Evolutionary conservation across 345 rosid genomes (phyloP).

Genomic region (Noccaea caerulescens): DNA sequence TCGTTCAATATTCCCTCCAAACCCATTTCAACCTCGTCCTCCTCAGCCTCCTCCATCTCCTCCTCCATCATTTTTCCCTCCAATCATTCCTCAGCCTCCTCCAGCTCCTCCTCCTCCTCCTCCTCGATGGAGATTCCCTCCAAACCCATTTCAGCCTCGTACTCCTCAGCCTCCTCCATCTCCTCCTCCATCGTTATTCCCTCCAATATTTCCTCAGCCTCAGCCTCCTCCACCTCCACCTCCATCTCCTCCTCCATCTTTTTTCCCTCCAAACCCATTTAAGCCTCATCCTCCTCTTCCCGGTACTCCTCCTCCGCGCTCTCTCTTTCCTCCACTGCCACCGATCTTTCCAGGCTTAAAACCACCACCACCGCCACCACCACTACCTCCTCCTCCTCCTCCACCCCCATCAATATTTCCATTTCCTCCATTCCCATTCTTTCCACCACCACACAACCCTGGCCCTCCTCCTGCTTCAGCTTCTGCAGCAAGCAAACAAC

Average conservation of each 20-base stretch:
- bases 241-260: conserved; percentile 28
- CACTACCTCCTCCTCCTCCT: conserved; percentile 38
- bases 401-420: conserved; percentile 45
- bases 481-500: conserved; percentile 29
- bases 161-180: conserved; percentile 29
- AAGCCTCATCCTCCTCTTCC: conserved; percentile 38
- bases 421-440: conserved; percentile 50
- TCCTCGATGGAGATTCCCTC: conserved; percentile 32
- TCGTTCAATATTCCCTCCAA: conserved; percentile 35
- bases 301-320: conserved; percentile 36
- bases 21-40: conserved; percentile 25
- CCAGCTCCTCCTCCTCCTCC: conserved; percentile 30
- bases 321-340: conserved; percentile 46
- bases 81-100: conserved; percentile 29
- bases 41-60: conserved; percentile 28
- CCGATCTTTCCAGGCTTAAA: conserved; percentile 39
- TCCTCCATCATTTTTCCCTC: conserved; percentile 38
- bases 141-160: conserved; percentile 34
- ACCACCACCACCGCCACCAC: conserved; percentile 39
- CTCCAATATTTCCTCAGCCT: conserved; percentile 16
- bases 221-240: conserved; percentile 1
- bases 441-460: conserved; percentile 49
- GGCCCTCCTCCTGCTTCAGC: conserved; percentile 55
- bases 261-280: conserved; percentile 33
- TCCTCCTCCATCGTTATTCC: conserved; percentile 25